phyloP scores from a whole-genome alignment of 1,139 yeast genomes.

The Hemisphaericaspora xylofermentans region DNA sequence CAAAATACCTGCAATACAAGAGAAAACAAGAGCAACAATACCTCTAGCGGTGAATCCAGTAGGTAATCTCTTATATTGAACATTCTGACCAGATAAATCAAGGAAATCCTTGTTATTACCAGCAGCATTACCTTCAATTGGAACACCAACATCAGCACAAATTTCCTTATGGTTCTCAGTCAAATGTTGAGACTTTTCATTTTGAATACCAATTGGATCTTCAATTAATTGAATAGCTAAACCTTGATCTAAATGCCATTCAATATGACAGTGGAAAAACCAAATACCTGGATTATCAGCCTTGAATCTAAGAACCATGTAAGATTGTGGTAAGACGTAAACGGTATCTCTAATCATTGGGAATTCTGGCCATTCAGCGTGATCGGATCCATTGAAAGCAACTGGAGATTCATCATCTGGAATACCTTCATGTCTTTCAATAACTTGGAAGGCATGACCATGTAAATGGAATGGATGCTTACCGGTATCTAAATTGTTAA shows the following conservation, averaged over 20 bases:
- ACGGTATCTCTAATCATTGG: conserved; percentile 70
- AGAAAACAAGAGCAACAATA: conserved; percentile 58
- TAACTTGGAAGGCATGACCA: conserved; percentile 78
- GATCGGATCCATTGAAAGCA: conserved; percentile 46
- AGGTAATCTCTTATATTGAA: conserved; percentile 59
- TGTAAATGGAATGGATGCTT: conserved; percentile 90
- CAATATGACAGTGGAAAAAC: conserved; percentile 93
- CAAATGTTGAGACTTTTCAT: conserved; percentile 32
- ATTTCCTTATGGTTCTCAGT: conserved; percentile 46
- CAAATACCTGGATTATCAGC: conserved; percentile 90
- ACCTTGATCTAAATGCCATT: conserved; percentile 93
- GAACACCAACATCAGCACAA: conserved; percentile 47
- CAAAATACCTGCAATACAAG: conserved; percentile 55
- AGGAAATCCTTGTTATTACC: conserved; percentile 57
- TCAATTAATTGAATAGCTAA: conserved; percentile 71
- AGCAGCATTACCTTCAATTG: conserved; percentile 66
- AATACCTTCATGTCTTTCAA: conserved; percentile 56
- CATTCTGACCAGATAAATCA: conserved; percentile 54
- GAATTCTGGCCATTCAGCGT: conserved; percentile 54
- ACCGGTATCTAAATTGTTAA: conserved; percentile 79
- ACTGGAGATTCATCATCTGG: conserved; percentile 48
- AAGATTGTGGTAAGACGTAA: conserved; percentile 62
- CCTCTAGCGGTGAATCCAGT: conserved; percentile 70
- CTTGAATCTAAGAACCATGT: conserved; percentile 62
- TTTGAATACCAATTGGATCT: conserved; percentile 61